Evolutionary conservation across 305 asterid species (phyloP).

Genomic region (Fraxinus albicans): DNA sequence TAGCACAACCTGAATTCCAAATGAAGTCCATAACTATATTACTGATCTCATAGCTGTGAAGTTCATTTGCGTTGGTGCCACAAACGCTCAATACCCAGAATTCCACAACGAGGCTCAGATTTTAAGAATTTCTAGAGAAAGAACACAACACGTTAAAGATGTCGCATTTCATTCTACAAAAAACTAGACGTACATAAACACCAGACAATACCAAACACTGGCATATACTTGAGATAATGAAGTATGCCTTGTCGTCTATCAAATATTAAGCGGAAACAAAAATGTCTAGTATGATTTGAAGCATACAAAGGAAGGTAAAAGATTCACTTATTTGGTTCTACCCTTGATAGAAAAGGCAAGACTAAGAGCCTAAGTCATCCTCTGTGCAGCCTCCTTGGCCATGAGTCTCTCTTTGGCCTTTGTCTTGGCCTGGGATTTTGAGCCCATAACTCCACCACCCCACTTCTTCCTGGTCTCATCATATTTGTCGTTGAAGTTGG

Average conservation of each 20-base stretch:
- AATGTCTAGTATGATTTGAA: background rate
- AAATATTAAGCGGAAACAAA: background rate
- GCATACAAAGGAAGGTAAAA: background rate
- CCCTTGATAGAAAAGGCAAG: too few relatives aligned
- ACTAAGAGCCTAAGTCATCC: slow-evolving; percentile 37
- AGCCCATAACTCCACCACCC: slow-evolving; percentile 97
- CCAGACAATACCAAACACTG: background rate
- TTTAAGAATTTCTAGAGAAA: too few relatives aligned
- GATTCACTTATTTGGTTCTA: too few relatives aligned
- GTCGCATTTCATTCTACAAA: slow-evolving; percentile 26
- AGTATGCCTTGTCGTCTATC: background rate
- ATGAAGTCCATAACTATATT: too few relatives aligned
- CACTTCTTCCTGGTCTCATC: slow-evolving; percentile 84
- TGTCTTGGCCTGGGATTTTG: slow-evolving; percentile 72
- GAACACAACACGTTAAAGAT: too few relatives aligned
- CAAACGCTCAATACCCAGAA: too few relatives aligned
- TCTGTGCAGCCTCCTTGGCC: slow-evolving; percentile 83
- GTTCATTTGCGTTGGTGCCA: too few relatives aligned
- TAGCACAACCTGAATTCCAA: slow-evolving; percentile 5
- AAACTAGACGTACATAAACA: background rate
- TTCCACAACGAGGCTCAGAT: too few relatives aligned
- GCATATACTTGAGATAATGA: background rate
- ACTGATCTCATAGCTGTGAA: too few relatives aligned
- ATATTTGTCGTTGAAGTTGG: slow-evolving; percentile 80
- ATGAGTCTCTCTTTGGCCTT: background rate